These are phyloP conservation scores for Porodaedalea pini DNA, from an alignment of 1,284 basidiomycete genomes.

Conservation along the genomic window DNA sequence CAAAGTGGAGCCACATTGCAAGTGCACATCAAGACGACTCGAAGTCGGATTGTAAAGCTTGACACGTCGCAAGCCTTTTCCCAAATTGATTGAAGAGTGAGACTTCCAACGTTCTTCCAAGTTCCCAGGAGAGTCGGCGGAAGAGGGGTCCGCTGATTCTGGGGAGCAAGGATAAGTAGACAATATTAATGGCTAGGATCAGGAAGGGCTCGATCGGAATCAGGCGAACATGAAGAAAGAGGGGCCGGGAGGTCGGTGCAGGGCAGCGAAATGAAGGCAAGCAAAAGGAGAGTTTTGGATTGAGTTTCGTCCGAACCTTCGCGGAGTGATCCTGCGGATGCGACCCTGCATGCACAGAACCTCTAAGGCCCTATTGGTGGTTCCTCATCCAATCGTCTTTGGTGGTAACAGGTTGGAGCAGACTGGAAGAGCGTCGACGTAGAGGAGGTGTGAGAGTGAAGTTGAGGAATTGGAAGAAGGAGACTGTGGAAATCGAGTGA, in stretches of 20 bases:
- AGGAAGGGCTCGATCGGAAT: not conserved
- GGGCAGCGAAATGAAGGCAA: not conserved
- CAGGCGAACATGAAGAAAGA: not conserved
- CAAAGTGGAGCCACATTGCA: too few species aligned
- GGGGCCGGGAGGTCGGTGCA: not conserved
- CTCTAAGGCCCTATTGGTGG: too few species aligned
- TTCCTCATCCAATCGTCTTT: too few species aligned
- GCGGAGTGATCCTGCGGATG: not conserved
- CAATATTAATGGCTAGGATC: not conserved
- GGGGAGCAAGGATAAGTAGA: not conserved
- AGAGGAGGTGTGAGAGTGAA: not conserved
- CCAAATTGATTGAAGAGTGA: too few species aligned
- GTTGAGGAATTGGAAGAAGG: not conserved
- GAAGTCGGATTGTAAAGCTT: too few species aligned
- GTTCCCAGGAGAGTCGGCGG: too few species aligned
- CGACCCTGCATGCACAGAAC: conserved; percentile 1
- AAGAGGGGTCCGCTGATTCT: not conserved
- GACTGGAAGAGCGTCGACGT: not conserved
- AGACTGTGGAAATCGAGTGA: not conserved
- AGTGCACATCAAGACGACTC: too few species aligned
- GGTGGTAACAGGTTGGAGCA: too few species aligned
- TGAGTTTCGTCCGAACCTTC: conserved; percentile 9
- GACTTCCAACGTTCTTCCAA: too few species aligned
- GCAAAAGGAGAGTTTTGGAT: not conserved
- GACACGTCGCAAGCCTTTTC: too few species aligned